A percentile compares a stretch with the other conserved stretches of the same genome.
Evolutionary conservation across 495 filamentous ascomycete genomes (phyloP).

Genomic region (Darksidea phi): DNA sequence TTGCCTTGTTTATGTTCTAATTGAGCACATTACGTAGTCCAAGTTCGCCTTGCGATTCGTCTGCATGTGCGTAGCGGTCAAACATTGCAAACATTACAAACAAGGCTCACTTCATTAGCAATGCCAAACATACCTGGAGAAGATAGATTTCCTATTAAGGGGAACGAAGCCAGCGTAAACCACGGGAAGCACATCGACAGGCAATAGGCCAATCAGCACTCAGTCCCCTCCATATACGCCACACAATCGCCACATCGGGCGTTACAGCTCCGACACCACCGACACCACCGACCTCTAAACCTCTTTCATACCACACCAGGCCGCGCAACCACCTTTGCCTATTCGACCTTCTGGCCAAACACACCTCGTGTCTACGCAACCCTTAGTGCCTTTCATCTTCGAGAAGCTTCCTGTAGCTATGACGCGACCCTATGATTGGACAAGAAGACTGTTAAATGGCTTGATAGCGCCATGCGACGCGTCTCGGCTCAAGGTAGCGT

Average conservation of each 20-base stretch:
- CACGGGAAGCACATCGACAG: no score
- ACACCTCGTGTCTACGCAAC: slow-evolving; percentile 4
- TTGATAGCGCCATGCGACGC: not conserved
- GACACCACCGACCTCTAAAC: not conserved
- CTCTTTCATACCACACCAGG: not conserved
- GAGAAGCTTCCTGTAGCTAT: slow-evolving; percentile 7
- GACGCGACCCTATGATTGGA: not conserved
- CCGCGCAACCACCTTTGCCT: slow-evolving; percentile 21
- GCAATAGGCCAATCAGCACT: no score
- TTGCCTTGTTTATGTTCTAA: no score
- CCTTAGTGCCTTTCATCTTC: not conserved
- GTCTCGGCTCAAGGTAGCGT: not conserved
- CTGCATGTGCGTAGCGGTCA: no score
- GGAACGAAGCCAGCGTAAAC: no score
- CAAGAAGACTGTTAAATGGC: not conserved
- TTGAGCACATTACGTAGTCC: no score
- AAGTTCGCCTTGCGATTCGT: no score
- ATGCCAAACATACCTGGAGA: no score
- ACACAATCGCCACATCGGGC: slow-evolving; percentile 12
- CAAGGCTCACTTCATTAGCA: no score
- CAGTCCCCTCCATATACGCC: no score
- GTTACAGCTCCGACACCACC: not conserved
- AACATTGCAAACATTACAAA: no score
- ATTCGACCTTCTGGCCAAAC: not conserved
- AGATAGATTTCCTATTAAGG: no score